These are phyloP conservation scores for Cyanophora paradoxa DNA, from an alignment of 78 protist genomes.

Conservation along the genomic window DNA sequence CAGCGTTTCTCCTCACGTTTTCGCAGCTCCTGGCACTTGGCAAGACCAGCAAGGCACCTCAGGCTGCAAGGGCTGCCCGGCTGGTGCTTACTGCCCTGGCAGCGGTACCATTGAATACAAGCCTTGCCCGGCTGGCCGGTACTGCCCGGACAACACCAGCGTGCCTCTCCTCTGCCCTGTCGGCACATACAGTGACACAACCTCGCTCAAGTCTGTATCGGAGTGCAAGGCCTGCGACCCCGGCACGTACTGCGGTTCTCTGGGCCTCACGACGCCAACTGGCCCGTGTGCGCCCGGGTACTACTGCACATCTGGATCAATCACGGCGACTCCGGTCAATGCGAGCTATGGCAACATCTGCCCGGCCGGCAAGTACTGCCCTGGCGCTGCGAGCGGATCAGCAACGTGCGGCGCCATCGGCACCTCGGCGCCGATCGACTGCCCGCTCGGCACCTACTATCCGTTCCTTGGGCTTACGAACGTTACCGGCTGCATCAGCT, in stretches of 20 bases:
- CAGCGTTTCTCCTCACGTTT: no score
- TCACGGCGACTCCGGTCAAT: neutral
- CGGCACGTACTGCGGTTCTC: conserved; percentile 11
- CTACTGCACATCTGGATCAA: no score
- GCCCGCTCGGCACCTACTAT: conserved; percentile 1
- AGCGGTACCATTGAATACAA: neutral
- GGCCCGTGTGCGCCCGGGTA: conserved; percentile 45
- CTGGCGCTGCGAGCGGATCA: conserved; percentile 11
- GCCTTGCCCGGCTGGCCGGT: no score
- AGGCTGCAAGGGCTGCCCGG: no score
- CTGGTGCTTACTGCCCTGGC: conserved; percentile 9
- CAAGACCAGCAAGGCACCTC: no score
- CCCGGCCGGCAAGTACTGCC: conserved; percentile 18
- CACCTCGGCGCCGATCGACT: neutral
- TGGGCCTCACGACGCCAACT: conserved; percentile 10
- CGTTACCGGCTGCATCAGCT: conserved; percentile 14
- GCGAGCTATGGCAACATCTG: neutral
- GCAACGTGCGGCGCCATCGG: neutral
- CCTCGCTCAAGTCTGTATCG: neutral
- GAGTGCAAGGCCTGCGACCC: conserved; percentile 25
- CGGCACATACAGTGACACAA: conserved; percentile 18
- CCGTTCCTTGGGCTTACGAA: no score
- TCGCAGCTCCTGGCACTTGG: no score
- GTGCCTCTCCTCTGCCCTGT: conserved; percentile 20
- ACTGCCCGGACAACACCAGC: conserved; percentile 18